Evolutionary conservation across 768 basidiomycete species (phyloP), one percentile per base, ranked within the genome.

Genomic region (Lactarius sanguifluus): DNA sequence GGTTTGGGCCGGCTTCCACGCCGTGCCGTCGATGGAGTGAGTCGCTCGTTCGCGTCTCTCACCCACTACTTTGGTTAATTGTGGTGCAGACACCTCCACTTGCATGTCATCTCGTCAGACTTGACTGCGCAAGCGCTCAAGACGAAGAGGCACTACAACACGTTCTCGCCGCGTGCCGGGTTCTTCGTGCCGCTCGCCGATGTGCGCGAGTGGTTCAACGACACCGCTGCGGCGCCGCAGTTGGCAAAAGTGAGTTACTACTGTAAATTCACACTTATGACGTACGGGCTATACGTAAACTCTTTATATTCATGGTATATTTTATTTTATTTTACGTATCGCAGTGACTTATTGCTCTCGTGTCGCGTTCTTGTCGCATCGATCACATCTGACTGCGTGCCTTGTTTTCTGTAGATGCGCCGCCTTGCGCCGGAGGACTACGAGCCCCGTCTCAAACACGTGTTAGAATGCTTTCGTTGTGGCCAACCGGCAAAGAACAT

Each of bases 141-240:
- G 78, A 83, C 80, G 64, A 97, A 96, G 80, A 91, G 89, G 73
- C 95, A 97, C 70, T 91, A 93, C 77, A 95, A 96, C 72, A 90
- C 92, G 6, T 97, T 96, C 77, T 88, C 91, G 72, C 94, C 94
- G 0, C 84, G 85, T 57, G 80, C 84, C 23, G 93, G 91, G 1
- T 96, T 93, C 77, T 96, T 96, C 77, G 72, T 96, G 4, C 83
- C 87, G 67, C 77, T 95, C 20, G 81, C 86, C 59, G 86, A 92
- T 10, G 89, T 96, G n/a, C 77, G 91, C 54, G 81, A 83, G 2
- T 94, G 93, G 93, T 88, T 92, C 59, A 55, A 56, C 36, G 52
- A 43, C 43, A 16, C 5, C 43, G 30, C 41, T 3, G n/a, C 13
- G 1, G 47, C 12, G 34, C 84, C 84, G 16, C 84, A 82, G 20